Evolutionary conservation across 1,284 basidiomycete species (phyloP).

Genomic region (Ganoderma lucidum): DNA sequence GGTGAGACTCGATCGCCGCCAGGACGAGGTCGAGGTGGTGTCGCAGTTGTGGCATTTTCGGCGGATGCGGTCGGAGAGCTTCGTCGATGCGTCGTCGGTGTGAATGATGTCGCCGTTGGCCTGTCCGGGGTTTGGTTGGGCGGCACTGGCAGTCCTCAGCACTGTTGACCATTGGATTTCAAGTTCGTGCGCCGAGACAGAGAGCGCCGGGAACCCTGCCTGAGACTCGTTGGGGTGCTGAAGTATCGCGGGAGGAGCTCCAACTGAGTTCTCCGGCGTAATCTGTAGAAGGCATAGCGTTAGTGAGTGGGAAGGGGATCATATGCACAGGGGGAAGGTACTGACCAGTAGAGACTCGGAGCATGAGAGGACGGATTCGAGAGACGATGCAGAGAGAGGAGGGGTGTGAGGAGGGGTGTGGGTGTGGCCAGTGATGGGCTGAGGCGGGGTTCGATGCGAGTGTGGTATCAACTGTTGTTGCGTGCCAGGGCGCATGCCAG

Average conservation of each 20-base stretch:
- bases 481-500: too few relatives aligned
- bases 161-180: too few relatives aligned
- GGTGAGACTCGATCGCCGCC: conserved; percentile 77
- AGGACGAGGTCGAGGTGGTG: conserved; percentile 85
- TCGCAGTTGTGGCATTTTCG: conserved; percentile 83
- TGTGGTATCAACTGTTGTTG: conserved; percentile 37
- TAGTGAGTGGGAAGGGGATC: conserved; percentile 43
- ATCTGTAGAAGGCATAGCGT: conserved; percentile 33
- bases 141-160: conserved; percentile 28
- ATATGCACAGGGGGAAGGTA: conserved; percentile 19
- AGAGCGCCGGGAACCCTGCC: conserved; percentile 35
- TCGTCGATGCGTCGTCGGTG: conserved; percentile 74
- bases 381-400: conserved; percentile 63
- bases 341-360: conserved; percentile 55
- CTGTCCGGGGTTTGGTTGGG: conserved; percentile 47
- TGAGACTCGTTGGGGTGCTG: conserved; percentile 38
- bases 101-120: conserved; percentile 39
- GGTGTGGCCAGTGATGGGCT: conserved; percentile 46
- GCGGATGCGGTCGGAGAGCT: conserved; percentile 77
- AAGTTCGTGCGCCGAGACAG: conserved; percentile 22
- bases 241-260: conserved; percentile 30
- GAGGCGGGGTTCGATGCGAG: conserved; percentile 59
- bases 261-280: conserved; percentile 26
- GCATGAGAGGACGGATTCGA: conserved; percentile 59
- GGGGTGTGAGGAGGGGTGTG: conserved; percentile 64